Conservation (phyloP, 1,284 basidiomycete genomes). For the Sanghuangporus baumii region DNA sequence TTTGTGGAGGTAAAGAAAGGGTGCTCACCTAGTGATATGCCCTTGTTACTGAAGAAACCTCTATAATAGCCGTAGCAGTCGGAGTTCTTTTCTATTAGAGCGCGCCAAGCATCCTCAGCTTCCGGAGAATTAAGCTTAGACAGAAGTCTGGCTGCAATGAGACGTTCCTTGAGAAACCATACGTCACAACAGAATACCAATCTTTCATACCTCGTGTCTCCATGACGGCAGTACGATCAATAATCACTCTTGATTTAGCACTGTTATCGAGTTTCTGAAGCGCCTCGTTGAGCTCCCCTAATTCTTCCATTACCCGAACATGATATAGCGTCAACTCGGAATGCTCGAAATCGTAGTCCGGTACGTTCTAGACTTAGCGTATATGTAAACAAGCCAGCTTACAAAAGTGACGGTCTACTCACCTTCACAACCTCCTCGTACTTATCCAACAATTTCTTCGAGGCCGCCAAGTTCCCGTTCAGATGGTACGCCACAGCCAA, state of each 20-base stretch:
- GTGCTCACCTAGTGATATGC: conserved; percentile 57
- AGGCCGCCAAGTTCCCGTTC: conserved; percentile 68
- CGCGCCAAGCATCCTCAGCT: conserved; percentile 74
- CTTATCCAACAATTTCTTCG: conserved; percentile 69
- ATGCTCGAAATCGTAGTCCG: conserved; percentile 78
- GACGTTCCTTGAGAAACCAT: conserved; percentile 12
- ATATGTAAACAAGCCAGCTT: conserved; percentile 12
- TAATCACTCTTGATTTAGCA: conserved; percentile 59
- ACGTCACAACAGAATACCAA: conserved; percentile 2
- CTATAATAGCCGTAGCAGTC: conserved; percentile 82
- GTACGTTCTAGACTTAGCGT: conserved; percentile 49
- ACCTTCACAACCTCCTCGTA: conserved; percentile 63
- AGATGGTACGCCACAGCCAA: conserved; percentile 88
- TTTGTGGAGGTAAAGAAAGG: neutral
- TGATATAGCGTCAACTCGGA: conserved; percentile 86
- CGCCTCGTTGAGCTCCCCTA: conserved; percentile 61
- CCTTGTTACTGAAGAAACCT: conserved; percentile 65
- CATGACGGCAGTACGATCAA: conserved; percentile 67
- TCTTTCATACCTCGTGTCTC: conserved; percentile 58
- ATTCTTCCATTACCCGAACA: conserved; percentile 72
- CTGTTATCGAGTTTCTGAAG: conserved; percentile 59
- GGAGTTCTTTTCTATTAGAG: conserved; percentile 80
- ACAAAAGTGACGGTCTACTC: conserved; percentile 18
- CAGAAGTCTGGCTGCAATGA: conserved; percentile 57
- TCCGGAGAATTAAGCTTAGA: conserved; percentile 60